Conservation (phyloP, 192 early-diverging fungal genomes). For the Paraglomus brasilianum region DNA sequence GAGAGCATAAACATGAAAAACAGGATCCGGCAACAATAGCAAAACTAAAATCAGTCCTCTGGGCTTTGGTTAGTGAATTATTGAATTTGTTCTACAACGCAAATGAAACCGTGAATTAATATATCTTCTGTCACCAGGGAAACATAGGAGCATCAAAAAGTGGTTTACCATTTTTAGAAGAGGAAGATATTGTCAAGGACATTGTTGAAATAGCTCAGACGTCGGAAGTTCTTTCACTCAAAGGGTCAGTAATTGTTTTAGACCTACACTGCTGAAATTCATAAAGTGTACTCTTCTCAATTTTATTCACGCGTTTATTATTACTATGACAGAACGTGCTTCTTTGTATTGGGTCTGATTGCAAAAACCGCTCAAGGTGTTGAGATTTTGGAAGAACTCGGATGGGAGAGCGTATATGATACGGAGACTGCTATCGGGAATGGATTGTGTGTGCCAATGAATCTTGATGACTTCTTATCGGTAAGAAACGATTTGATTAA, state of each 20-base stretch:
- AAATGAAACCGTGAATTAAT: background rate
- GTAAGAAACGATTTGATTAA: slow-evolving; percentile 40
- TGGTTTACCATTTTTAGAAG: slow-evolving; percentile 68
- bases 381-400: slow-evolving; percentile 67
- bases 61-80: slow-evolving; percentile 64
- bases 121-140: slow-evolving; percentile 44
- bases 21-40: slow-evolving; percentile 41
- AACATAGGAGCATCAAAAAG: slow-evolving; percentile 70
- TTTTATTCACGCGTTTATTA: background rate
- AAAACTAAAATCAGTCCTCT: slow-evolving; percentile 71
- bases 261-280: background rate
- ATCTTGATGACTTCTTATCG: slow-evolving; percentile 57
- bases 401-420: slow-evolving; percentile 70
- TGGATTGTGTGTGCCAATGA: slow-evolving; percentile 67
- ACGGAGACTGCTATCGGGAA: slow-evolving; percentile 46
- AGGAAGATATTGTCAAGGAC: slow-evolving; percentile 70
- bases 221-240: slow-evolving; percentile 68
- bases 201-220: slow-evolving; percentile 67
- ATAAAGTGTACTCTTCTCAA: background rate
- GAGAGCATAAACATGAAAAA: slow-evolving; percentile 45
- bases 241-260: slow-evolving; percentile 55
- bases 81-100: background rate
- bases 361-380: slow-evolving; percentile 67
- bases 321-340: slow-evolving; percentile 62
- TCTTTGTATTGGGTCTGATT: slow-evolving; percentile 70